Base-by-base conservation (phyloP, 352 stramenopile genomes). In the Blastocystis sp. region DNA sequence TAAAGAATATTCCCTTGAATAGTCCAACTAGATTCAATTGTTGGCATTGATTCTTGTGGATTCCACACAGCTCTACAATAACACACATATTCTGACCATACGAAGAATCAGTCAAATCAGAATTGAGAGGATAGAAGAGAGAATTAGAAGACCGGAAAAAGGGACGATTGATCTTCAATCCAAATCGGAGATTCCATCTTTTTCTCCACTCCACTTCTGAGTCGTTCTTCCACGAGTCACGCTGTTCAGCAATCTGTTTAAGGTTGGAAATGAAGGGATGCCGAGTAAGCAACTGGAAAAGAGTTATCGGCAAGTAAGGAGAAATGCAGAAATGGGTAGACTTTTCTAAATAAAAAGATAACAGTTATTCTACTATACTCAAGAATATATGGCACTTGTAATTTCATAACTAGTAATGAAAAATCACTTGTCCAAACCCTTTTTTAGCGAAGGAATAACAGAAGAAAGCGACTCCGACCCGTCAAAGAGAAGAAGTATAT, bases 1-100 rank as follows among this genome's bases (percentile, higher is more conserved):
- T 95, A 96, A 15, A 91, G 92, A 87, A 95, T 95, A 64, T 92
- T 92, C 9, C 93, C 94, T 23, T 93, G 89, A 18, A 95, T 93
- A 5, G 95, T 54, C 37, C 15, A n/a, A 3, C 13, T 43, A 68
- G 84, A 89, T 50, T 92, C 73, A 2, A 63, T 15, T 1, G 2
- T n/a, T 8, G 43, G 73, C 54, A 84, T 59, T n/a, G 18, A 11
- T 29, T 23, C 18, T 15, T 84, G 73, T 23, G 62, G 20, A 45
- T 63, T 64, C 39, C n/a, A 8, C 0, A 80, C 13, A 34, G 41
- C 47, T 18, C 70, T 80, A 63, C 7, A 13, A 62, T 5, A 15
- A n/a, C 34, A 5, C 3, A 6, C 47, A 29, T 6, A 9, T 5
- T 11, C 1, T 43, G 18, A 29, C 0, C 47, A 34, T 29, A 66